Conservation (phyloP, 2,329 filamentous ascomycete species). For the Periconia digitata region DNA sequence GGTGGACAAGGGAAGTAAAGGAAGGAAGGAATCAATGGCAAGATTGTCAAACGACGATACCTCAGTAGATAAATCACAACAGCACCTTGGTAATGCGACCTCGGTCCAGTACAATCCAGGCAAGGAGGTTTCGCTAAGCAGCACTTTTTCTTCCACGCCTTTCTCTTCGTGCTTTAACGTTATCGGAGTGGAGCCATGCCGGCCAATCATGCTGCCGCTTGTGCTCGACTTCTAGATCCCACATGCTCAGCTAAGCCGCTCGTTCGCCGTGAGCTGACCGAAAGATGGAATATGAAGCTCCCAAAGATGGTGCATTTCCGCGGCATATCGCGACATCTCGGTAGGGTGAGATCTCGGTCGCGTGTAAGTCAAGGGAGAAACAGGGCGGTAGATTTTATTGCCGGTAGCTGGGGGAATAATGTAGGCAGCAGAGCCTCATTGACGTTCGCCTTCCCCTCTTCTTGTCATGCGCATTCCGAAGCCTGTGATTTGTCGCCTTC, state of each 20-base stretch:
- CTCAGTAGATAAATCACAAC: no score
- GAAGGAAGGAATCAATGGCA: neutral
- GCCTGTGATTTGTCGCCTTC: conserved; percentile 17
- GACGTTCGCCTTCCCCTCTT: conserved; percentile 6
- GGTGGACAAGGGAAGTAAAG: neutral
- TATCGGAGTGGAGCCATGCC: conserved; percentile 13
- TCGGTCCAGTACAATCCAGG: no score
- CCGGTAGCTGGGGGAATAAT: neutral
- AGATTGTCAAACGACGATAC: no score
- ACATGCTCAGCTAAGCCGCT: conserved; percentile 18
- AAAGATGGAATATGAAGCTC: neutral
- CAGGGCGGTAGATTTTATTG: neutral
- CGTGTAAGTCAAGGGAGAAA: no score
- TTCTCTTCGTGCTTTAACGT: conserved; percentile 2
- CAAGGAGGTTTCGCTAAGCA: neutral
- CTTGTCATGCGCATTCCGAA: conserved; percentile 16
- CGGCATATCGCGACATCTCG: no score
- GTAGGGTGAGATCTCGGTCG: no score
- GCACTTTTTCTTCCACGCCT: conserved; percentile 4
- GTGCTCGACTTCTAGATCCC: conserved; percentile 13
- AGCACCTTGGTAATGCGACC: no score
- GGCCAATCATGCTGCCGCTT: conserved; percentile 9
- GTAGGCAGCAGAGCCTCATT: conserved; percentile 7
- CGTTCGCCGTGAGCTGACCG: neutral
- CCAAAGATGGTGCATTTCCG: no score